Percentiles rank a stretch among this genome's conserved stretches.
These are phyloP conservation scores for Pseudomassariella vexata DNA, from an alignment of 2,329 filamentous ascomycete genomes.

Conservation along the genomic window DNA sequence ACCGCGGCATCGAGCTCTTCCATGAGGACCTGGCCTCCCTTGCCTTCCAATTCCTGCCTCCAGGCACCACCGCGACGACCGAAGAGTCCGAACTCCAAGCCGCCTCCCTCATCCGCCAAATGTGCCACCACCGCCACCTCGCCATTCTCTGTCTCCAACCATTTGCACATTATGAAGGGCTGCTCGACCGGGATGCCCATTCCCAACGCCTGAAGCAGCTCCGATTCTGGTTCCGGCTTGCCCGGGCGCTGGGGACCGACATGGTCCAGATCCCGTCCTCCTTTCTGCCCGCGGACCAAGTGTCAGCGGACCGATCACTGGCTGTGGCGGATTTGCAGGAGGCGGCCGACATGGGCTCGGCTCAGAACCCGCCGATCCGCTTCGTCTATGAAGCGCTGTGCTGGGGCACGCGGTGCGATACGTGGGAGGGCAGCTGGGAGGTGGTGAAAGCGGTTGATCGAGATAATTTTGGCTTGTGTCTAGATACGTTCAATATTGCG, in stretches of 20 bases:
- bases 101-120: constrained; percentile 46
- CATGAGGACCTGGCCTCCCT: constrained; percentile 68
- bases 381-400: constrained; percentile 71
- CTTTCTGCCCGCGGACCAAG: constrained; percentile 49
- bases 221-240: constrained; percentile 63
- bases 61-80: constrained; percentile 30
- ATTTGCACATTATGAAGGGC: constrained; percentile 72
- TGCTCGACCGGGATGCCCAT: constrained; percentile 57
- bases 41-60: constrained; percentile 38
- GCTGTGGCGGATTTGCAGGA: constrained; percentile 58
- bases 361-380: constrained; percentile 49
- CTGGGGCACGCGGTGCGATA: constrained; percentile 65
- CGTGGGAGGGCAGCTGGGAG: constrained; percentile 68
- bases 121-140: constrained; percentile 52
- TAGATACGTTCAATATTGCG: constrained; percentile 76
- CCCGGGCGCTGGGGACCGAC: constrained; percentile 58
- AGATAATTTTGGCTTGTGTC: constrained; percentile 68
- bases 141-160: constrained; percentile 66
- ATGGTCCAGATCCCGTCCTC: constrained; percentile 70
- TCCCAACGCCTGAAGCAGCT: constrained; percentile 55
- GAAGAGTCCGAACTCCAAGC: constrained; percentile 47
- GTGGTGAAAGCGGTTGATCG: constrained; percentile 60
- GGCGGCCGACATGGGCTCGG: constrained; percentile 61
- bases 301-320: constrained; percentile 41
- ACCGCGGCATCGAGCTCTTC: constrained; percentile 70